phyloP scores from a whole-genome alignment of 768 basidiomycete species.

The Boletus rex-veris region DNA sequence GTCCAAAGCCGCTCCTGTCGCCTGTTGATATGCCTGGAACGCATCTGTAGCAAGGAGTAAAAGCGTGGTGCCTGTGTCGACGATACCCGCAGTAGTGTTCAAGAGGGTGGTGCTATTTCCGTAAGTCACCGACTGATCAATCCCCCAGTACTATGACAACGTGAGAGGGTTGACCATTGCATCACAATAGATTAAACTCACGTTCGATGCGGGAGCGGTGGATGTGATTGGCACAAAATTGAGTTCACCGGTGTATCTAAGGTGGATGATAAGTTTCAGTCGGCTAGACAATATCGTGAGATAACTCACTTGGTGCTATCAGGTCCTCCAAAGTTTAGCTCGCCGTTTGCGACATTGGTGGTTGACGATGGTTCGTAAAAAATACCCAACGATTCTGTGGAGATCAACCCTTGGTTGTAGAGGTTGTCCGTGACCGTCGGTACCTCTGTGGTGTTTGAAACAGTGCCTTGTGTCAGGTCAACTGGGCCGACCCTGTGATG shows the following conservation, averaged over 20 bases:
- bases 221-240: constrained; percentile 40
- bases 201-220: constrained; percentile 42
- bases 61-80: constrained; percentile 54
- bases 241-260: constrained; percentile 34
- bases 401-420: constrained; percentile 42
- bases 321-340: constrained; percentile 53
- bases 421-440: constrained; percentile 61
- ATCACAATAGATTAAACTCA: constrained; percentile 7
- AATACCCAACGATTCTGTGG: constrained; percentile 45
- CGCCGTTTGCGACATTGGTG: constrained; percentile 42
- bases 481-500: constrained; percentile 46
- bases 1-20: constrained; percentile 53
- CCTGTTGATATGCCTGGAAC: constrained; percentile 51
- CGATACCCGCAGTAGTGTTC: constrained; percentile 41
- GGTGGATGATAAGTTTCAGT: not conserved
- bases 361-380: constrained; percentile 49
- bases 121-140: constrained; percentile 39
- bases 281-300: not conserved
- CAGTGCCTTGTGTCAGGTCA: constrained; percentile 46
- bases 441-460: constrained; percentile 36
- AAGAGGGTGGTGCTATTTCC: constrained; percentile 34
- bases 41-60: constrained; percentile 56
- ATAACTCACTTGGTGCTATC: constrained; percentile 41
- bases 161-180: not conserved
- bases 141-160: constrained; percentile 44